phyloP scores from a whole-genome alignment of 2,329 filamentous ascomycete genomes.

The Pestalotiopsis sp. region DNA sequence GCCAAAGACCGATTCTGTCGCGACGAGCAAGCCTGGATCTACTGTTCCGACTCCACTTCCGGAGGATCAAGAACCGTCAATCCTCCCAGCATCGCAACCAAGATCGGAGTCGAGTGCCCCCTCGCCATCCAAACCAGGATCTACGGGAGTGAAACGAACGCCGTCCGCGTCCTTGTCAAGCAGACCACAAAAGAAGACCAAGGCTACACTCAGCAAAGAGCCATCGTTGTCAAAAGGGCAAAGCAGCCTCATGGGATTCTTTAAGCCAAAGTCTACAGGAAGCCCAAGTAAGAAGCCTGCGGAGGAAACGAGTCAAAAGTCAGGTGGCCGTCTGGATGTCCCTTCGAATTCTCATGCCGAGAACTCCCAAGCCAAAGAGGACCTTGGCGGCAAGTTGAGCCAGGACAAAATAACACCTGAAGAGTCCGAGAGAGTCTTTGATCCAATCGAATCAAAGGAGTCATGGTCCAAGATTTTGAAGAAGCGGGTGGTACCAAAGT shows the following conservation, averaged over 20 bases:
- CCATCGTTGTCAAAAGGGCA: conserved; percentile 41
- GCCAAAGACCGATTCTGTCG: conserved; percentile 21
- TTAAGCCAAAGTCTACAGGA: conserved; percentile 61
- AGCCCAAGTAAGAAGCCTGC: conserved; percentile 17
- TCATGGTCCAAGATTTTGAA: conserved; percentile 85
- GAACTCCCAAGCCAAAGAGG: conserved; percentile 18
- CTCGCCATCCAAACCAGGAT: conserved; percentile 22
- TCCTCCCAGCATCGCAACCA: conserved; percentile 25
- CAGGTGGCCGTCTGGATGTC: conserved; percentile 17
- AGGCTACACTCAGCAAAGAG: conserved; percentile 34
- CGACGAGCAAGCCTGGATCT: conserved; percentile 14
- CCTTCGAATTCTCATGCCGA: conserved; percentile 16
- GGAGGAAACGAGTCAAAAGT: conserved; percentile 13
- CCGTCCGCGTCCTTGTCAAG: conserved; percentile 22
- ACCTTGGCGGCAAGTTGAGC: neutral
- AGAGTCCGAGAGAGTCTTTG: conserved; percentile 52
- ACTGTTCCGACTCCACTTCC: neutral
- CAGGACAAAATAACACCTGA: neutral
- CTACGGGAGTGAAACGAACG: conserved; percentile 31
- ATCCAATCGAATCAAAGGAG: conserved; percentile 75
- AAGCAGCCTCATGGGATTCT: conserved; percentile 76
- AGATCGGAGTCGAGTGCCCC: conserved; percentile 16
- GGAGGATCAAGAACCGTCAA: neutral
- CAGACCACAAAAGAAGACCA: conserved; percentile 42
- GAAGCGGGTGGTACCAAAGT: conserved; percentile 74